Base-by-base conservation (phyloP, 208 protist species). In the Sergeia podlipaevii region DNA sequence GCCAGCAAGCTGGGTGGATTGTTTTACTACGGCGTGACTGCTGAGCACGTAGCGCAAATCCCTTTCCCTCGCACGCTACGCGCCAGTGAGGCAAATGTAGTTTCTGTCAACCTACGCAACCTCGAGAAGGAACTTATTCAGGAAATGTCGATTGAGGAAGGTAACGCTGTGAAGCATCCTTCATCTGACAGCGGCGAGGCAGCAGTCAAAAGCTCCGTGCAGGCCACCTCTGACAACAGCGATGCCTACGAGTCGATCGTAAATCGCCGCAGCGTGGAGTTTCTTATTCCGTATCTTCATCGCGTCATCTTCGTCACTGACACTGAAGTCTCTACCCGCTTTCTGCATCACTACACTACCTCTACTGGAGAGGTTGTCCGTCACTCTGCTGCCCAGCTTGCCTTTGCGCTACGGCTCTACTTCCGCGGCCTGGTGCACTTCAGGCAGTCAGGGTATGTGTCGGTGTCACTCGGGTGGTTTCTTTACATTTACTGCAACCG, bases 401-500 rank as follows among this genome's bases (percentile, higher is more conserved):
- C 37, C 15, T 61, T 49, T 17, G 20, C 33, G 3, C 29, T 47
- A 7, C 27, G 52, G n/a, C 33, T 62, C 23, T 69, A 53, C 29
- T 34, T 64, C 45, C 24, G 63, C 20, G 13, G 26, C n/a, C 33
- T 69, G 11, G 18, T n/a, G 6, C 47, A 62, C 47, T 69, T 63
- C 30, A 47, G 18, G 23, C 61, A 56, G n/a, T 69, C 61, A 4
- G 15, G 20, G 17, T 37, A 63, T 34, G 61, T 62, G n/a, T 15
- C 27, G n/a, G 51, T 69, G 4, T 62, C 23, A n/a, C 20, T 69
- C 21, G 61, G 28, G 11, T 33, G 24, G 23, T 69, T 64, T 57
- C 29, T 69, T 4, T 60, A 33, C 8, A 15, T 32, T 15, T 61
- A 69, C 37, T 60, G 51, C 43, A 39, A 69, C 45, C 61, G 61